Percentiles rank a stretch among this genome's conserved stretches.
Conservation (phyloP, 106 monocot species). For the Dendrobium chrysotoxum region DNA sequence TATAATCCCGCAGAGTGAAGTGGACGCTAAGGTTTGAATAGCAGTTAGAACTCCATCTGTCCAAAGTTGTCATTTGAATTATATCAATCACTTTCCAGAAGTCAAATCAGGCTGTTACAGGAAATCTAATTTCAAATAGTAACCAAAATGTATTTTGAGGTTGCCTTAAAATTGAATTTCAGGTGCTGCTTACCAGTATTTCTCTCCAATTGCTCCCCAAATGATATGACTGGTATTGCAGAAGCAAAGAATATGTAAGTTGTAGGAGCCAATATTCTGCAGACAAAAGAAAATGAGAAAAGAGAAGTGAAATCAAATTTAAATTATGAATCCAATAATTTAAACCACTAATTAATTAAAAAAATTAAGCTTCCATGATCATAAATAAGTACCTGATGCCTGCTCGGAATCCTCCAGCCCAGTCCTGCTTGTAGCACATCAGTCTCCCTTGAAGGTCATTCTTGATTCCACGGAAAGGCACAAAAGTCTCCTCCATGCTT, state of each 20-base stretch:
- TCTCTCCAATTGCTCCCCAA: conserved; percentile 81
- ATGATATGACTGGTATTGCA: conserved; percentile 86
- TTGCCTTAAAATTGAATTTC: too few relatives aligned
- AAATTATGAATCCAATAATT: too few relatives aligned
- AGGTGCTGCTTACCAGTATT: conserved; percentile 42
- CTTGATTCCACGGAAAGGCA: conserved; percentile 64
- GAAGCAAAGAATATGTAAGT: conserved; percentile 91
- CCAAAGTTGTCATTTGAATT: conserved; percentile 1
- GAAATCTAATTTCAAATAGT: too few relatives aligned
- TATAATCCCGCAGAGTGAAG: conserved; percentile 56
- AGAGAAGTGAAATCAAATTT: too few relatives aligned
- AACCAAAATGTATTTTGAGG: not conserved
- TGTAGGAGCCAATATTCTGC: conserved; percentile 42
- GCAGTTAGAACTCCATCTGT: conserved; percentile 62
- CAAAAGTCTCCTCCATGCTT: conserved; percentile 67
- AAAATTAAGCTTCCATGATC: too few relatives aligned
- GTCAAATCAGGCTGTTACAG: not conserved
- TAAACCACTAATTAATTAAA: too few relatives aligned
- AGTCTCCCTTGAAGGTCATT: conserved; percentile 60
- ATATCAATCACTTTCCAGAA: not conserved
- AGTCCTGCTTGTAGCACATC: conserved; percentile 72
- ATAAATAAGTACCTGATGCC: conserved; percentile 45
- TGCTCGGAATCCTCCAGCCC: conserved; percentile 53
- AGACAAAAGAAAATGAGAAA: not conserved
- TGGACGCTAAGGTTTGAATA: conserved; percentile 68